Conservation (phyloP, 257 asterid genomes). For the Rauvolfia tetraphylla region DNA sequence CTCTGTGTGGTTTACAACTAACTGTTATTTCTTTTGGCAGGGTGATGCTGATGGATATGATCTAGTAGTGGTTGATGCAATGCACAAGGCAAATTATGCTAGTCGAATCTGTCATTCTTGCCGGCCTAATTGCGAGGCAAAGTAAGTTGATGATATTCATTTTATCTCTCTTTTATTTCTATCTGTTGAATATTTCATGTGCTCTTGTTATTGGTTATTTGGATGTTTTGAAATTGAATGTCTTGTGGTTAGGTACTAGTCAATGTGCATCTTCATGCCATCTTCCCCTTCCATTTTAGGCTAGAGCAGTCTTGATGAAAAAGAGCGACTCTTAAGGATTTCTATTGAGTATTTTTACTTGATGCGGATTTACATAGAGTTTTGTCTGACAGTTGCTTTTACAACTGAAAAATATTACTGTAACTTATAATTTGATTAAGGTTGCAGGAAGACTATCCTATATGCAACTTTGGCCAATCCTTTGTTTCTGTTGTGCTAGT, state of each 20-base stretch:
- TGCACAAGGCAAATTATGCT: slow-evolving; percentile 99
- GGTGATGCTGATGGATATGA: slow-evolving; percentile 99
- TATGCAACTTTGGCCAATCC: neutral
- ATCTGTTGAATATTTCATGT: neutral
- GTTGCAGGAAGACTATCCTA: neutral
- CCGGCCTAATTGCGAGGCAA: slow-evolving; percentile 97
- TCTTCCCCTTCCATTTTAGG: neutral
- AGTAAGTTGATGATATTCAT: slow-evolving; percentile 45
- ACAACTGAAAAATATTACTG: neutral
- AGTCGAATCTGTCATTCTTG: slow-evolving; percentile 99
- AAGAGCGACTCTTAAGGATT: neutral
- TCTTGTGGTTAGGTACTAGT: neutral
- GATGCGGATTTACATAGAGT: neutral
- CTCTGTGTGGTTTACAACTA: neutral
- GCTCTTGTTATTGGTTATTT: neutral
- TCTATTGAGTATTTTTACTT: neutral
- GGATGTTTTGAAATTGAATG: neutral
- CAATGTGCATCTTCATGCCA: neutral
- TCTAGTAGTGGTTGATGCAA: slow-evolving; percentile 96
- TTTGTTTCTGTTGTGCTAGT: neutral
- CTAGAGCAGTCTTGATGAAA: neutral
- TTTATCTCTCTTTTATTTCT: neutral
- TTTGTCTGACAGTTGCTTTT: neutral
- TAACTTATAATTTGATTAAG: neutral
- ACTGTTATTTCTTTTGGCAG: slow-evolving; percentile 39